A percentile compares a stretch with the other conserved stretches of the same genome.
Conservation (phyloP, 2,329 filamentous ascomycete species). For the Elsinoe perseae region DNA sequence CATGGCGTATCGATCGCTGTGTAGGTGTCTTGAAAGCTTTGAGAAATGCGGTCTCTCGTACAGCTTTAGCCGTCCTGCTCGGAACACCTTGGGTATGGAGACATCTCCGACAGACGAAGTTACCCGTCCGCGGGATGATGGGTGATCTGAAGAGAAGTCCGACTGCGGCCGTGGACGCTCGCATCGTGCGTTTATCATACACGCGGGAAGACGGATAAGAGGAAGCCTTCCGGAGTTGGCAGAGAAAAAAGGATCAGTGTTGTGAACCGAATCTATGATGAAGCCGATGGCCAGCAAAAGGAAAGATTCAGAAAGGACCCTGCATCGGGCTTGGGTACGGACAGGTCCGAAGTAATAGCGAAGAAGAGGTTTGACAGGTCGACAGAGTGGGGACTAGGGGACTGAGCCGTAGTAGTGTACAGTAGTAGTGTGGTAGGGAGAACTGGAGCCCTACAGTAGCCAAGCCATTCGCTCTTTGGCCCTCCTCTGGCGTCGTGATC, state of each 20-base stretch:
- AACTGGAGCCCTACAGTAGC: neutral
- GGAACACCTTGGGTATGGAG: conserved; percentile 25
- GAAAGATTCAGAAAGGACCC: conserved; percentile 6
- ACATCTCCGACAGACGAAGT: conserved; percentile 29
- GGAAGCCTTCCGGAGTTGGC: no score
- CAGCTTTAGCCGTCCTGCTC: conserved; percentile 21
- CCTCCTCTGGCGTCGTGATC: no score
- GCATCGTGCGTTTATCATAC: conserved; percentile 9
- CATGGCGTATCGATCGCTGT: conserved; percentile 21
- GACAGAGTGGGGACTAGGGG: neutral
- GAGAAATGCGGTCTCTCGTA: conserved; percentile 30
- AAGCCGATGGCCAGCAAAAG: conserved; percentile 12
- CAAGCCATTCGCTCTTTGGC: neutral
- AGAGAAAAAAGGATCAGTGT: no score
- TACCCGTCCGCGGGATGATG: neutral
- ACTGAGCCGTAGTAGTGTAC: no score
- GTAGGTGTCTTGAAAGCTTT: conserved; percentile 27
- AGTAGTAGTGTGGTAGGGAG: neutral
- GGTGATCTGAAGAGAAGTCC: conserved; percentile 12
- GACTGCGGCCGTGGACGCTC: conserved; percentile 16
- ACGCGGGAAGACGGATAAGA: neutral
- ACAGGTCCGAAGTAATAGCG: neutral
- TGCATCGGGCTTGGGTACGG: neutral
- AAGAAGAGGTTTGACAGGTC: conserved; percentile 12
- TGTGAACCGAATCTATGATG: no score